Conservation (phyloP, 306 rosid species). For the Dryas alaskensis region DNA sequence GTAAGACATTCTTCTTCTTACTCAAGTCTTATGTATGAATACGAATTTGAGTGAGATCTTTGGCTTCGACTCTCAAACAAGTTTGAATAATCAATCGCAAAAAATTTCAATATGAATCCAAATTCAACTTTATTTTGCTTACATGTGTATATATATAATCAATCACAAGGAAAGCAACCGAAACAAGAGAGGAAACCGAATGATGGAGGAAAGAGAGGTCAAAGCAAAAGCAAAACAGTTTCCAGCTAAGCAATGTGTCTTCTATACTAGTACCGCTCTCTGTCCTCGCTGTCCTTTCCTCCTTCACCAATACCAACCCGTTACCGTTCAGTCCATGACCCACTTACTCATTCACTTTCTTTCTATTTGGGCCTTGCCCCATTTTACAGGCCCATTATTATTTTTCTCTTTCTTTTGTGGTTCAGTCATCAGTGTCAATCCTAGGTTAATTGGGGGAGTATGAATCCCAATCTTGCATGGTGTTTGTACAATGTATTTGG, state of each 20-base stretch:
- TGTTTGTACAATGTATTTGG: too few species aligned
- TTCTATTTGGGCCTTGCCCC: background rate
- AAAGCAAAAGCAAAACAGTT: conserved; percentile 6
- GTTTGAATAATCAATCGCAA: too few species aligned
- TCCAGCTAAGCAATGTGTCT: conserved; percentile 29
- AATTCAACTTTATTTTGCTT: too few species aligned
- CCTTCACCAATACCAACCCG: background rate
- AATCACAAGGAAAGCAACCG: too few species aligned
- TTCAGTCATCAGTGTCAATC: too few species aligned
- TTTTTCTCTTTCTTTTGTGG: too few species aligned
- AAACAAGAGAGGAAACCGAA: background rate
- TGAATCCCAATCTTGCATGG: too few species aligned
- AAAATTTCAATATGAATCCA: too few species aligned
- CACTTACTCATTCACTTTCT: background rate
- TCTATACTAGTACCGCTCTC: background rate
- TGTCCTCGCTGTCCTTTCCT: conserved; percentile 26
- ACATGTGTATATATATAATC: background rate
- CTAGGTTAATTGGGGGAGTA: too few species aligned
- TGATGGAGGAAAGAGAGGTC: background rate
- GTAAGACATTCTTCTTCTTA: conserved; percentile 56
- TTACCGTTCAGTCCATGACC: background rate
- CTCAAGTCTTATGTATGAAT: background rate
- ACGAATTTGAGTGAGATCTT: background rate
- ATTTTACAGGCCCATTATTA: background rate
- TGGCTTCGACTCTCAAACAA: background rate